Evolutionary conservation across 2,329 filamentous ascomycete genomes (phyloP), one percentile per base, ranked within the genome.

Genomic region (Nigrospora oryzae): DNA sequence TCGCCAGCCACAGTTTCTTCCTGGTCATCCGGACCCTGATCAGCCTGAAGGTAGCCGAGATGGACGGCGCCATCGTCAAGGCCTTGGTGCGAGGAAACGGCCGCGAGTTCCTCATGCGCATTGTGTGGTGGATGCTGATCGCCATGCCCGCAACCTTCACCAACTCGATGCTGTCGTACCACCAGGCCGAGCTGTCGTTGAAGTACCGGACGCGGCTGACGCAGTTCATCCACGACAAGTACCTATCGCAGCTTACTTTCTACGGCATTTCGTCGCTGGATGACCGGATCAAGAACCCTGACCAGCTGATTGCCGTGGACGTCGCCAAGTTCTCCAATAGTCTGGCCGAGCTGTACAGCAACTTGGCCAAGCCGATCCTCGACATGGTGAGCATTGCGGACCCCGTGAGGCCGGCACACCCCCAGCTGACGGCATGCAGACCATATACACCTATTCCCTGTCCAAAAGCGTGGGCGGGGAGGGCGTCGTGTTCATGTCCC

Each of bases 111-210:
- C 61, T 97, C 56, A 82, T 83, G 54, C 83, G 89, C 1, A 82
- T 98, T 55, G 79, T 94, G 6, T 96, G 91, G 89, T 98, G 93
- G 93, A 98, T 98, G 93, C 64, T 91, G 45, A 93, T 98, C 53
- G 91, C 93, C 23, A 77, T 98, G 14, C 93, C 93, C 11, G 93
- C 93, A 2, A 97, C 93, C 0, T 96, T 97, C 63, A 98, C 93
- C 36, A 98, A 98, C 65, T 96, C 90, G 1, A 98, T 98, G 93
- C 87, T 97, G 37, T 94, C 90, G 23, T 97, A 95, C 63, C 93
- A 98, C 60, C 93, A 98, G 70, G 94, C 90, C 59, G 89, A 94
- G 62, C 78, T 98, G 37, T 89, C 91, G 0, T 73, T 98, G 30
- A 87, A 91, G 59, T 98, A 98, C 64, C 84, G 93, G 49, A 91